Evolutionary conservation across 805 yeast species (phyloP).

Genomic region (Yamadazyma laniorum): DNA sequence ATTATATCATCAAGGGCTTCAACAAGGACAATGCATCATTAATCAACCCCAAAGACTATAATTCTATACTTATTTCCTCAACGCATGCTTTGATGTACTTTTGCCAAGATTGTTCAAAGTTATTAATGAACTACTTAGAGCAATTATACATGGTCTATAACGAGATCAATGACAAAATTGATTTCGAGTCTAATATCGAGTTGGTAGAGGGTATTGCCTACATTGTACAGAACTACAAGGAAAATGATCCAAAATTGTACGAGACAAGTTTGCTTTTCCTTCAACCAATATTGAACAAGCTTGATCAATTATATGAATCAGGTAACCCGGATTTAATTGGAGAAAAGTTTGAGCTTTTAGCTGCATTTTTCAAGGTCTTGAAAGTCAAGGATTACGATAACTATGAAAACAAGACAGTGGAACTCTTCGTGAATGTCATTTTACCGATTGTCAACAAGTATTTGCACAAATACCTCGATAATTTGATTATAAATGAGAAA

Average conservation of each 20-base stretch:
- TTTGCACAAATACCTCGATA: constrained; percentile 54
- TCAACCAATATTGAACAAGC: constrained; percentile 56
- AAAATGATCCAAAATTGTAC: constrained; percentile 43
- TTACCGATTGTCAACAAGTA: constrained; percentile 58
- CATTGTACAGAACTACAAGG: constrained; percentile 62
- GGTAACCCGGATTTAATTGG: constrained; percentile 45
- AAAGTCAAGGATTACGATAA: constrained; percentile 43
- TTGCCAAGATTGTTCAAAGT: constrained; percentile 81
- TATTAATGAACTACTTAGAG: constrained; percentile 64
- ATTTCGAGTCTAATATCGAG: constrained; percentile 68
- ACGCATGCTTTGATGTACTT: constrained; percentile 92
- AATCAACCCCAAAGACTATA: constrained; percentile 15
- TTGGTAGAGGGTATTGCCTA: constrained; percentile 89
- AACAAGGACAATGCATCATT: constrained; percentile 22
- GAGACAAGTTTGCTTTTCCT: constrained; percentile 61
- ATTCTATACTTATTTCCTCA: constrained; percentile 74
- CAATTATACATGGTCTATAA: constrained; percentile 76
- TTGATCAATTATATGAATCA: constrained; percentile 26
- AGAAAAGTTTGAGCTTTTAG: constrained; percentile 69
- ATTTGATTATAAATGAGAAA: constrained; percentile 70
- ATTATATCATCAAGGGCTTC: constrained; percentile 80
- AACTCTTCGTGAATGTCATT: constrained; percentile 47
- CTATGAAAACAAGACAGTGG: constrained; percentile 50
- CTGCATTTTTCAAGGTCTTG: constrained; percentile 58
- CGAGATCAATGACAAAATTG: constrained; percentile 50